Percentiles rank a stretch among this genome's conserved stretches.
These are phyloP conservation scores for Penicillium corylophilum DNA, from an alignment of 2,329 filamentous ascomycete species.

Conservation along the genomic window DNA sequence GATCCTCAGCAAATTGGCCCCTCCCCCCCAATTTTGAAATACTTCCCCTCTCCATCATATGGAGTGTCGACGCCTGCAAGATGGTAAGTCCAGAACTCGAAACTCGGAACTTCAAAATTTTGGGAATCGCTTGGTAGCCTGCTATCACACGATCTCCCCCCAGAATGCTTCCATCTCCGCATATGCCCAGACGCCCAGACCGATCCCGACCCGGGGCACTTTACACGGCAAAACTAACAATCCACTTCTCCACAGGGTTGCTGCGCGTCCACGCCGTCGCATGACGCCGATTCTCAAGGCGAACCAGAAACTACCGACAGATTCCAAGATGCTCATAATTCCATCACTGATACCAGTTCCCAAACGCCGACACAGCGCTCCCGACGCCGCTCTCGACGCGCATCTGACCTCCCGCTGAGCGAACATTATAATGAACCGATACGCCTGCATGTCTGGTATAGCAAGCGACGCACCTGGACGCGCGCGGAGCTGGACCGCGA, in stretches of 20 bases:
- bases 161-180: background rate
- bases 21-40: constrained; percentile 1
- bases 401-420: constrained; percentile 32
- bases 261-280: constrained; percentile 39
- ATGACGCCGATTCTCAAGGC: constrained; percentile 26
- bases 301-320: constrained; percentile 23
- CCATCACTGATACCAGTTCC: constrained; percentile 10
- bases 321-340: constrained; percentile 20
- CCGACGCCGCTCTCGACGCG: constrained; percentile 14
- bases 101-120: background rate
- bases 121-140: constrained; percentile 3
- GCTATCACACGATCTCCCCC: constrained; percentile 5
- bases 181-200: background rate
- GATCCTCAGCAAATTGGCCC: constrained; percentile 5
- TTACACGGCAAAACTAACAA: constrained; percentile 3
- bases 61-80: constrained; percentile 29
- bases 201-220: background rate
- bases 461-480: constrained; percentile 67
- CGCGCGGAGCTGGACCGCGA: constrained; percentile 67
- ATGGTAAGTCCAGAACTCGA: constrained; percentile 35
- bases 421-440: constrained; percentile 72
- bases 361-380: constrained; percentile 9
- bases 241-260: constrained; percentile 34
- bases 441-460: constrained; percentile 64
- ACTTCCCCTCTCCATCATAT: constrained; percentile 22